Evolutionary conservation across 352 stramenopile species (phyloP).

Genomic region (Globisporangium takayamanum): DNA sequence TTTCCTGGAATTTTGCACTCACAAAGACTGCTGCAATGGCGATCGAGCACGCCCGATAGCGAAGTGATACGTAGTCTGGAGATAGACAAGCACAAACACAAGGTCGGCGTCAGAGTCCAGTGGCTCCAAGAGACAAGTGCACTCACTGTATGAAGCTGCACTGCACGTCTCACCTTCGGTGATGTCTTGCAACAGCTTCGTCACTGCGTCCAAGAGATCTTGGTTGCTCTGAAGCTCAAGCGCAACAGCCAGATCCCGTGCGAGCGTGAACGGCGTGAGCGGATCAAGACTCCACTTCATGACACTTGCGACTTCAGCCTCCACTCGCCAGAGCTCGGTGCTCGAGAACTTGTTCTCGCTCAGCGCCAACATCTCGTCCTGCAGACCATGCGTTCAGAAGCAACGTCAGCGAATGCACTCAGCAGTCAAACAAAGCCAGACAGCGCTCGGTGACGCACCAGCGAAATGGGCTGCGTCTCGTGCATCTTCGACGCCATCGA

Average conservation of each 20-base stretch:
- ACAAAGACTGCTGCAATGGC: constrained; percentile 8
- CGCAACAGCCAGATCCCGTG: constrained; percentile 23
- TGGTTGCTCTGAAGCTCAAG: background rate
- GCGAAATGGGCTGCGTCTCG: constrained; percentile 12
- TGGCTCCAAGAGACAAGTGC: background rate
- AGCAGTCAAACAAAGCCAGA: background rate
- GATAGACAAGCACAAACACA: background rate
- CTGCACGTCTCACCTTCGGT: constrained; percentile 7
- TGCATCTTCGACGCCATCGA: constrained; percentile 13
- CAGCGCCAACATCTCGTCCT: constrained; percentile 46
- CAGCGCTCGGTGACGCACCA: background rate
- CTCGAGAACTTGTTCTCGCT: constrained; percentile 41
- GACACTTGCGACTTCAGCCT: constrained; percentile 25
- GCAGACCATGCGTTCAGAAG: background rate
- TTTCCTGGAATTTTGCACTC: background rate
- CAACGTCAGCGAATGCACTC: background rate
- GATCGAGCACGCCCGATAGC: constrained; percentile 1
- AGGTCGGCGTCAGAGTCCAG: background rate
- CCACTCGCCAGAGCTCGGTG: constrained; percentile 27
- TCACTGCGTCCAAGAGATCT: background rate
- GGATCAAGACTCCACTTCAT: constrained; percentile 31
- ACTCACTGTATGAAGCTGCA: background rate
- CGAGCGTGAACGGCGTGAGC: constrained; percentile 31
- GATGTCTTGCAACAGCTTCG: constrained; percentile 7
- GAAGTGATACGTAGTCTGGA: constrained; percentile 4